Evolutionary conservation across 441 rosid genomes (phyloP), one percentile per base, ranked within the genome.

Genomic region (Metrosideros polymorpha): DNA sequence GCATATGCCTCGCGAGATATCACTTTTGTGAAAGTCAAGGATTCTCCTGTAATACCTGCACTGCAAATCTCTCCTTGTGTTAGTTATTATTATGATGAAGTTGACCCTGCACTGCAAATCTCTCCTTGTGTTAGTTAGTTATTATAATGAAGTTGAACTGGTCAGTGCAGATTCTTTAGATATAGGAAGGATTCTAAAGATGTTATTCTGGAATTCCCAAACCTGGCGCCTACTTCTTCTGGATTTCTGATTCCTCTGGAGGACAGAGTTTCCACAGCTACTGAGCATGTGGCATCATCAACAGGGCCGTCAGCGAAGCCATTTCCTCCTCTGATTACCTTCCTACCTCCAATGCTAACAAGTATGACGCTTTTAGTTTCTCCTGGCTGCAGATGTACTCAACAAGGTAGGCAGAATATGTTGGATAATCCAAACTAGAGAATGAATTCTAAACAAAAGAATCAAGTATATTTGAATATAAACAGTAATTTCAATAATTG

Each of bases 251-350:
- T 94, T 89, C 87, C 87, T 86, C 90, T 87, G 29, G 35, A 22
- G 29, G 86, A 90, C 86, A 91, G 85, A 83, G 89, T 82, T 86
- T 92, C 92, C 94, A 94, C 87, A 22, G 91, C 84, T 83, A 45
- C 87, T 83, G 88, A 57, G 87, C 90, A 86, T 55, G 87, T 92
- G 86, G 86, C 91, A 87, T 88, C 89, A 92, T 89, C 84, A 63
- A 93, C 91, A 18, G 86, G 94, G 87, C 96, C 95, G 83, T 97
- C 96, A 86, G 92, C 93, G 56, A 95, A 91, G 87, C 95, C 92
- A 89, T 94, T 93, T 90, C 99, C 99, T 84, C 99, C 99, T 89
- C 95, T 93, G 87, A 95, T 94, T 89, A 95, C 92, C 91, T 89
- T 92, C 47, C 87, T 84, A 83, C 98, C 99, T 84, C 94, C 98